These are phyloP conservation scores for Zalaria sp. DNA, from an alignment of 2,329 filamentous ascomycete species.

Conservation along the genomic window DNA sequence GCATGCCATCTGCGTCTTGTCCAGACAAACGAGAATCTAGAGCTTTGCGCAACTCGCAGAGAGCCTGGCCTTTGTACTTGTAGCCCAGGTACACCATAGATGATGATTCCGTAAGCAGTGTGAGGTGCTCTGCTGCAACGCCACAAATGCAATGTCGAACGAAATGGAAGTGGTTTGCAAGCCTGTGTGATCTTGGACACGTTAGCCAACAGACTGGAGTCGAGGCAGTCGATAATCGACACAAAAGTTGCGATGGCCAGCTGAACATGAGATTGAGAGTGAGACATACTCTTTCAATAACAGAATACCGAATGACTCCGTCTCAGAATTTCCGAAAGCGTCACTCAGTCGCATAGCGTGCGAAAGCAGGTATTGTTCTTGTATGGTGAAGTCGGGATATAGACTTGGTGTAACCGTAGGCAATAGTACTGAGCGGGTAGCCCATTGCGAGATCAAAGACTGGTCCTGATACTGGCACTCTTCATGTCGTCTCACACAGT, in stretches of 20 bases:
- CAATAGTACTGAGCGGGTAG: no score
- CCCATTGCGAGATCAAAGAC: no score
- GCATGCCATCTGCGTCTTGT: conserved; percentile 1
- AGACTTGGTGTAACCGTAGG: no score
- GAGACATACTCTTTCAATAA: neutral
- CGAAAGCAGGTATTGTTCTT: no score
- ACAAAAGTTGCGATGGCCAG: no score
- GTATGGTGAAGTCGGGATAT: no score
- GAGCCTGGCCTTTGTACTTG: conserved; percentile 1
- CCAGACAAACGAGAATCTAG: neutral
- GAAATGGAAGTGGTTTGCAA: neutral
- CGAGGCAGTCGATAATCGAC: no score
- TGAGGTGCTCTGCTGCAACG: conserved; percentile 1
- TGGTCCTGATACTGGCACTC: neutral
- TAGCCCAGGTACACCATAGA: conserved; percentile 1
- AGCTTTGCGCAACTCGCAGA: conserved; percentile 2
- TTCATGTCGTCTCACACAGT: neutral
- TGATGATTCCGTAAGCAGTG: neutral
- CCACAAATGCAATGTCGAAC: conserved; percentile 3
- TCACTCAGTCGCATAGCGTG: no score
- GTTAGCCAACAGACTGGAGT: no score
- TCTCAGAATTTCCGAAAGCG: no score
- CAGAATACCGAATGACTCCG: neutral
- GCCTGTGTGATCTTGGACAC: neutral
- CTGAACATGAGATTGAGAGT: neutral